phyloP scores from a whole-genome alignment of 2,329 filamentous ascomycete species.

The Ceratocystis destructans region DNA sequence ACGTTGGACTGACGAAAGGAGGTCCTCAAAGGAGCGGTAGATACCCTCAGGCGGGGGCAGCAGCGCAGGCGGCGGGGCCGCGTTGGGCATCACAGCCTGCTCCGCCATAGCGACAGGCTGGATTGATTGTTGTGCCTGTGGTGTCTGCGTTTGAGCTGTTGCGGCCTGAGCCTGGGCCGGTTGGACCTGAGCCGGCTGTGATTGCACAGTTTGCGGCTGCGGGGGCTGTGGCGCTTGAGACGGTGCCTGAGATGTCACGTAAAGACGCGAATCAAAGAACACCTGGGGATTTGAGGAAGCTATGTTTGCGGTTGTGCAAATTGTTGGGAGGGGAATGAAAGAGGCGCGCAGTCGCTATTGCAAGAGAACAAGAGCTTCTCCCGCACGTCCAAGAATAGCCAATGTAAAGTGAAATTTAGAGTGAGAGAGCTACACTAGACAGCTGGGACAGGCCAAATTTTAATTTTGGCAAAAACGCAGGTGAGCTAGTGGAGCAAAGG shows the following conservation, averaged over 20 bases:
- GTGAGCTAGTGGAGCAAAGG: background rate
- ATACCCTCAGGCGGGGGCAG: constrained; percentile 47
- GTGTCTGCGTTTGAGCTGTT: background rate
- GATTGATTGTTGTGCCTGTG: constrained; percentile 16
- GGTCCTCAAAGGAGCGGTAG: constrained; percentile 45
- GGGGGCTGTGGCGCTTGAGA: constrained; percentile 10
- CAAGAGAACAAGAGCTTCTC: constrained; percentile 18
- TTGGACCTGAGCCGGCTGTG: background rate
- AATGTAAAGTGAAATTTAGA: background rate
- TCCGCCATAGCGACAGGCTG: constrained; percentile 25
- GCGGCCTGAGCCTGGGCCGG: constrained; percentile 6
- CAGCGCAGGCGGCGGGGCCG: constrained; percentile 35
- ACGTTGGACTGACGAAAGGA: constrained; percentile 43
- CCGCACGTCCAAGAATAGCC: background rate
- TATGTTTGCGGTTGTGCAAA: constrained; percentile 23
- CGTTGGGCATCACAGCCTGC: constrained; percentile 30
- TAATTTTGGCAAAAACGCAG: background rate
- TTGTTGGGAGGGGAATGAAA: constrained; percentile 19
- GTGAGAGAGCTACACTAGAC: background rate
- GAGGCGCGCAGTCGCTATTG: constrained; percentile 16
- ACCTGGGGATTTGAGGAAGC: constrained; percentile 13
- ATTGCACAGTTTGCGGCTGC: constrained; percentile 5
- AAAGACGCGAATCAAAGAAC: constrained; percentile 18
- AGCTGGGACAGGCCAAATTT: background rate
- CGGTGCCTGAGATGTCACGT: constrained; percentile 18